Percentiles rank a stretch among this genome's conserved stretches.
These are phyloP conservation scores for Aaosphaeria arxii DNA, from an alignment of 2,329 filamentous ascomycete species.

Conservation along the genomic window DNA sequence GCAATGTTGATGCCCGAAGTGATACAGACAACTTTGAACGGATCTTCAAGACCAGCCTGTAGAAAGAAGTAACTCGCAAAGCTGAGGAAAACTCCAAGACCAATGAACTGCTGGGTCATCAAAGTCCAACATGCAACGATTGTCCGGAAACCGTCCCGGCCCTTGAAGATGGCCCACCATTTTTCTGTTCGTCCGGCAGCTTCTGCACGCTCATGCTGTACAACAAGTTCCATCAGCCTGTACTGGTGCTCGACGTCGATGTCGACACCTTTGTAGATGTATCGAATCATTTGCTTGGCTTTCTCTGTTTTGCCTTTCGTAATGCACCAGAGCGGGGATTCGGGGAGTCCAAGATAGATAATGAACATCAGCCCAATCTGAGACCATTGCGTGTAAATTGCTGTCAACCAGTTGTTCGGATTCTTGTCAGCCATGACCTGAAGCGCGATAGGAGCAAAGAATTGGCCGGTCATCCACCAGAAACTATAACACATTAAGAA, in stretches of 20 bases:
- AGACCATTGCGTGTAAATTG: conserved; percentile 35
- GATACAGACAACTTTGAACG: conserved; percentile 5
- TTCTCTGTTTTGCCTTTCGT: conserved; percentile 9
- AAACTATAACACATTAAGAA: conserved; percentile 27
- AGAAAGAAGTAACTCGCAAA: conserved; percentile 40
- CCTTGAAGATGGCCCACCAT: conserved; percentile 35
- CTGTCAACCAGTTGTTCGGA: background rate
- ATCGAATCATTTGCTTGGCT: conserved; percentile 26
- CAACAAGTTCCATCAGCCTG: background rate
- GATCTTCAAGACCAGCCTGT: conserved; percentile 6
- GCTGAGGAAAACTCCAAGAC: conserved; percentile 39
- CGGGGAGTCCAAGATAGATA: conserved; percentile 40
- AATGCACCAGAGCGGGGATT: conserved; percentile 37
- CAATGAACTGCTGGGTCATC: conserved; percentile 41
- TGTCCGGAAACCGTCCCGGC: conserved; percentile 37
- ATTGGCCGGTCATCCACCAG: conserved; percentile 45
- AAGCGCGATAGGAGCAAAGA: conserved; percentile 43
- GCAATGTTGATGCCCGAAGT: conserved; percentile 4
- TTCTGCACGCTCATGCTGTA: conserved; percentile 25
- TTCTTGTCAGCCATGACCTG: conserved; percentile 21
- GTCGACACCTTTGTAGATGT: conserved; percentile 21
- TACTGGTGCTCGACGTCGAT: background rate
- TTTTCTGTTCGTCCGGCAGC: conserved; percentile 16
- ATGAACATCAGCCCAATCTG: conserved; percentile 42
- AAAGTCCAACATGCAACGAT: conserved; percentile 41